Evolutionary conservation across 176 grass and related monocot species (phyloP), one percentile per base, ranked within the genome.

Genomic region (Bonia amplexicaulis): DNA sequence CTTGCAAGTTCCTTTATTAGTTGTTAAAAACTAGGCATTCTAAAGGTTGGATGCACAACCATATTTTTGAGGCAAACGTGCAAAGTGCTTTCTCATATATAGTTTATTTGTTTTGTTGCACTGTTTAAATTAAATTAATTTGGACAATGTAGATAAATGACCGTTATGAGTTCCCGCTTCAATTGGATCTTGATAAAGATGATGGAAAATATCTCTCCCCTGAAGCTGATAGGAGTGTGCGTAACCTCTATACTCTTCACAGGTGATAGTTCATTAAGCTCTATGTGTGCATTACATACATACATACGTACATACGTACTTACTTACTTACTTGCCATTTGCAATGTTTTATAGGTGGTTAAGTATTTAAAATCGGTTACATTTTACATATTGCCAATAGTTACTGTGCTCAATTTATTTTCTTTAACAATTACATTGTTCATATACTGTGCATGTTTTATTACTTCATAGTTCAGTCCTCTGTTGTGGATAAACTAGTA

Each of bases 241-340:
- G 89, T 51, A 94, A 94, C 69, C 87, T 94, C 64, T 94, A 94
- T 87, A 91, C 81, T 52, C 92, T 94, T 85, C 92, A 94, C 73
- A 94, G 92, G 92, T 93, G 85, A 86, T 67, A 58, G 47, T 90
- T 86, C 19, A 54, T 41, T 33, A 77, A 51, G 44, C 55, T 71
- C 16, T 35, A 3, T 26, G 52, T 76, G 26, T 44, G 15, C 5
- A 42, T 31, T 85, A 71, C 54, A 29, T 15, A 66, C 10, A 45
- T 42, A 42, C 12, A 12, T 12, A 3, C 1, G 7, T 44, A 44
- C 7, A n/a, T 15, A 58, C 9, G 10, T 42, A 7, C 10, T 2
- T 11, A 2, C 27, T 1, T 29, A 29, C 27, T 1, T 29, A 33
- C 31, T 33, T 33, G 31, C 44, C 57, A 77, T 62, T 35, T 7